Percentiles rank a stretch among this genome's conserved stretches.
Conservation (phyloP, 306 rosid species). For the Trifolium fragiferum region DNA sequence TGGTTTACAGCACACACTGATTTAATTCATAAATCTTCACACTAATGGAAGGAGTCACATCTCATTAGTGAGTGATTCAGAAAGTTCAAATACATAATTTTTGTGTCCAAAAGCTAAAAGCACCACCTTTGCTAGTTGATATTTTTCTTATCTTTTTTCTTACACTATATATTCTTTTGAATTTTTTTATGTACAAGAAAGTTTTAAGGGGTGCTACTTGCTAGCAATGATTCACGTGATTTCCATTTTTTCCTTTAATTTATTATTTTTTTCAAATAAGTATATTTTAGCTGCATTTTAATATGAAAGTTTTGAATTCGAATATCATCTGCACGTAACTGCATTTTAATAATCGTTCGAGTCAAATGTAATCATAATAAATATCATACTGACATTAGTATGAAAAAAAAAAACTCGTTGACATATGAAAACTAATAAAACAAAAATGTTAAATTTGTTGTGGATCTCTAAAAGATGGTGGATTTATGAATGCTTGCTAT, state of each 20-base stretch:
- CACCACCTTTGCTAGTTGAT: not conserved
- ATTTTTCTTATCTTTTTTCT: not conserved
- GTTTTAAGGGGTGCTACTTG: not conserved
- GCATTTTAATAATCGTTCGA: too few species aligned
- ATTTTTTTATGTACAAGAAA: not conserved
- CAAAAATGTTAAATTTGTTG: not conserved
- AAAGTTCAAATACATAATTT: conserved; percentile 38
- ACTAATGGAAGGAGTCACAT: conserved; percentile 37
- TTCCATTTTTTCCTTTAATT: not conserved
- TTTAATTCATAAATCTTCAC: conserved; percentile 23
- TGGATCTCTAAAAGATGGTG: conserved; percentile 22
- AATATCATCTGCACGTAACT: too few species aligned
- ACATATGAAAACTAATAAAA: not conserved
- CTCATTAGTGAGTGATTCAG: conserved; percentile 36
- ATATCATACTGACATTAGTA: too few species aligned
- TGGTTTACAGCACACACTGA: conserved; percentile 1
- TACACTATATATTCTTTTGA: not conserved
- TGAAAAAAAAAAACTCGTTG: not conserved
- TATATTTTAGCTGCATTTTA: not conserved
- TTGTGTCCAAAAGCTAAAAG: conserved; percentile 36
- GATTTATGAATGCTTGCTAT: conserved; percentile 31
- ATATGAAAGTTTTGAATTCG: not conserved
- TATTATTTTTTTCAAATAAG: not conserved
- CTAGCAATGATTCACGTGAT: not conserved
- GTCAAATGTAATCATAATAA: too few species aligned